phyloP scores from a whole-genome alignment of 148 eudicot species.

The Suaeda aralocaspica region DNA sequence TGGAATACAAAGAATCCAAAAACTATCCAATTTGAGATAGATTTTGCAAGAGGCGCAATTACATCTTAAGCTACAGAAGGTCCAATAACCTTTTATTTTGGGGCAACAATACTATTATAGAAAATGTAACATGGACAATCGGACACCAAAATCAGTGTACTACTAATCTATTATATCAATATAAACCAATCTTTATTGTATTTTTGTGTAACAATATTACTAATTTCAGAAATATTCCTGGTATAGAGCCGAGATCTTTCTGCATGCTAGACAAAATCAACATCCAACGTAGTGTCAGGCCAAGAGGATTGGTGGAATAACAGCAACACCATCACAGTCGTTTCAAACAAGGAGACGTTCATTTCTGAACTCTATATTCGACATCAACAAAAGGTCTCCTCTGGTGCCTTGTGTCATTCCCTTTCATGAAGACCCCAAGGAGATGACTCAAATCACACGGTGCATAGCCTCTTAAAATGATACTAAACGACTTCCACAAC shows the following conservation, averaged over 20 bases:
- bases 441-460: neutral
- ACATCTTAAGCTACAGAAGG: too few species aligned
- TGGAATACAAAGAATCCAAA: too few species aligned
- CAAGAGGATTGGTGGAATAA: neutral
- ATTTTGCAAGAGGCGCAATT: too few species aligned
- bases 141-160: neutral
- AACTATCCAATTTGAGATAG: too few species aligned
- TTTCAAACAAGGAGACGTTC: neutral
- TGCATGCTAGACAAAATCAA: neutral
- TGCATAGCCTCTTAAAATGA: neutral
- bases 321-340: neutral
- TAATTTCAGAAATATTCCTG: neutral
- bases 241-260: neutral
- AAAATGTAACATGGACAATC: neutral
- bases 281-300: neutral
- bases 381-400: neutral
- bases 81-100: too few species aligned
- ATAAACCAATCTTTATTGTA: neutral
- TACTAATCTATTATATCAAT: too few species aligned
- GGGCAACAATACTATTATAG: too few species aligned
- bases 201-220: neutral
- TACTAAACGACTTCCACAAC: constrained; percentile 18
- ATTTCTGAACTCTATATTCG: neutral
- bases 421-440: neutral
- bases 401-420: neutral